These are phyloP conservation scores for Tagetes patula DNA, from an alignment of 129 eudicot species.

Conservation along the genomic window DNA sequence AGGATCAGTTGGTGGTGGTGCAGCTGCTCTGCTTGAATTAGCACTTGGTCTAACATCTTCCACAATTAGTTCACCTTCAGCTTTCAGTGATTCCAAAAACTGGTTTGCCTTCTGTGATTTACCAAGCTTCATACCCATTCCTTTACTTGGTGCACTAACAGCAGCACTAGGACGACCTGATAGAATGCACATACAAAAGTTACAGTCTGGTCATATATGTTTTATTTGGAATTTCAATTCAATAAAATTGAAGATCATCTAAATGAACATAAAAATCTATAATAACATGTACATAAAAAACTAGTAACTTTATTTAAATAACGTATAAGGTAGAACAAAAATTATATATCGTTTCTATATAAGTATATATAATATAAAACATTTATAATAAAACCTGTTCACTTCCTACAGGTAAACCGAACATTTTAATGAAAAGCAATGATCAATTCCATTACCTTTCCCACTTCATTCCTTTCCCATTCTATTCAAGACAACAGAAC, in stretches of 20 bases:
- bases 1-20: conserved; percentile 82
- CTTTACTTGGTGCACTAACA: conserved; percentile 85
- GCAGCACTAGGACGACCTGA: conserved; percentile 80
- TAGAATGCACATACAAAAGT: conserved; percentile 1
- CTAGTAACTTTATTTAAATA: background rate
- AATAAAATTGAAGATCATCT: background rate
- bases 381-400: background rate
- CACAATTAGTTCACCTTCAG: conserved; percentile 65
- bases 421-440: background rate
- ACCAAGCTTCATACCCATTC: conserved; percentile 94
- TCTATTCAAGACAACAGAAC: background rate
- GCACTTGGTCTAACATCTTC: conserved; percentile 66
- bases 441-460: background rate
- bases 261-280: background rate
- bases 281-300: background rate
- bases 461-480: background rate
- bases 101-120: conserved; percentile 76
- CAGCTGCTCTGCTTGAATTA: conserved; percentile 66
- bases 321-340: background rate
- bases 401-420: background rate
- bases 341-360: background rate
- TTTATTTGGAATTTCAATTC: background rate
- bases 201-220: background rate
- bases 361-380: background rate
- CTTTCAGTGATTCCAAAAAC: conserved; percentile 91